Conservation (phyloP, 2,329 filamentous ascomycete species). For the Pezicula rhizophila region DNA sequence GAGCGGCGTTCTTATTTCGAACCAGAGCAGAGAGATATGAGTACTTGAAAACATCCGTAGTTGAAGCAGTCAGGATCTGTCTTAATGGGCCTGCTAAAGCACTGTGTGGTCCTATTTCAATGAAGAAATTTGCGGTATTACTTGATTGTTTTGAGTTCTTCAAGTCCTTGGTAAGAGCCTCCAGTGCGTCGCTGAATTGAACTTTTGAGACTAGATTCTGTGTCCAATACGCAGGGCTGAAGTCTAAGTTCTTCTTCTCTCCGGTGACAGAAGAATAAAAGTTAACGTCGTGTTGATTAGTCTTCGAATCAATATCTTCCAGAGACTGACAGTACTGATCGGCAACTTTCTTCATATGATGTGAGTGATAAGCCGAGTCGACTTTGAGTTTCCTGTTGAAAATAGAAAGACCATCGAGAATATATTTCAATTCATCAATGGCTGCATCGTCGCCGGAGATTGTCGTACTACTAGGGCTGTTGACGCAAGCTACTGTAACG, state of each 20-base stretch:
- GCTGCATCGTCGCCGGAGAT: constrained; percentile 9
- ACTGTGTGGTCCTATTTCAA: constrained; percentile 29
- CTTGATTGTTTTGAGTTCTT: background rate
- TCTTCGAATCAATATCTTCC: background rate
- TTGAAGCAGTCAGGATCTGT: constrained; percentile 6
- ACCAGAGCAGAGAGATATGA: constrained; percentile 8
- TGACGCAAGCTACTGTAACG: constrained; percentile 25
- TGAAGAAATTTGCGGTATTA: constrained; percentile 7
- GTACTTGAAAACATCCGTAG: constrained; percentile 3
- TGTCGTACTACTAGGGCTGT: constrained; percentile 12
- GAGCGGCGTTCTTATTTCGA: constrained; percentile 10
- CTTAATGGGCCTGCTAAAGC: constrained; percentile 23
- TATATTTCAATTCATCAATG: constrained; percentile 7
- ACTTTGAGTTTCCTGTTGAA: constrained; percentile 14
- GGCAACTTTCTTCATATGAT: constrained; percentile 22
- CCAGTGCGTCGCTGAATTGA: constrained; percentile 34
- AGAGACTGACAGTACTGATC: constrained; percentile 12
- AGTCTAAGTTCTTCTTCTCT: constrained; percentile 10
- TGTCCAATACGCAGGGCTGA: constrained; percentile 35
- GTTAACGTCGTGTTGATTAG: constrained; percentile 1
- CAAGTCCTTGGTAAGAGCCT: constrained; percentile 8
- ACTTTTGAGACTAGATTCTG: constrained; percentile 38
- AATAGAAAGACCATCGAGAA: constrained; percentile 11
- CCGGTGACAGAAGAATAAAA: constrained; percentile 7
- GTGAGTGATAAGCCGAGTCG: constrained; percentile 20